These are phyloP conservation scores for Setaria viridis DNA, from an alignment of 202 grass and related monocot genomes.

Conservation along the genomic window DNA sequence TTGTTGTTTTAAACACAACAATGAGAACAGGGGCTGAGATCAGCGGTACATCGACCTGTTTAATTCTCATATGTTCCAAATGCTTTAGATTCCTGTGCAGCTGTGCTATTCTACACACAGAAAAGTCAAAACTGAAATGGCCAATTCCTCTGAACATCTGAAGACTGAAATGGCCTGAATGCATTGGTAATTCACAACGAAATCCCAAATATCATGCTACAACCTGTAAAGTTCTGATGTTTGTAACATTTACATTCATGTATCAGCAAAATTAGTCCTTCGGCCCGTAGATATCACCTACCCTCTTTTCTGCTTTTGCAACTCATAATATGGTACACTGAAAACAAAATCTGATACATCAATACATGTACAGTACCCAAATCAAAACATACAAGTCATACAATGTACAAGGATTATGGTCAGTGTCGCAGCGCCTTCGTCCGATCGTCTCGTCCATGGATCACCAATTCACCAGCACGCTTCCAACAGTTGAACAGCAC, in stretches of 20 bases:
- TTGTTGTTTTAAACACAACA: background rate
- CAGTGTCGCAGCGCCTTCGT: background rate
- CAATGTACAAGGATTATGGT: slow-evolving; percentile 28
- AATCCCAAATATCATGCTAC: background rate
- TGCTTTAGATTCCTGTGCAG: background rate
- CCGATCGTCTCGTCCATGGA: background rate
- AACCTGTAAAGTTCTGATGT: background rate
- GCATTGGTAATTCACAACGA: background rate
- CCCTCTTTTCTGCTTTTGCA: background rate
- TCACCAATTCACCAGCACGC: too few relatives aligned
- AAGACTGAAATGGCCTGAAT: background rate
- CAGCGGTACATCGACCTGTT: background rate
- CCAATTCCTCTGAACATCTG: background rate
- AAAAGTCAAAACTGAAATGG: too few relatives aligned
- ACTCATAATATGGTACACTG: slow-evolving; percentile 8
- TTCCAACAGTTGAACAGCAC: too few relatives aligned
- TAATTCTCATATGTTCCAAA: background rate
- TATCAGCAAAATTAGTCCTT: background rate
- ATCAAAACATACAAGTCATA: background rate
- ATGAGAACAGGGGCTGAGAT: background rate
- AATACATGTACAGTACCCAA: slow-evolving; percentile 24
- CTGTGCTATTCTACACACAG: background rate
- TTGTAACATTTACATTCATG: background rate
- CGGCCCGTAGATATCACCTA: background rate
- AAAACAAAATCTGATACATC: slow-evolving; percentile 6